Percentiles rank a stretch among this genome's conserved stretches.
Conservation (phyloP, 2,329 filamentous ascomycete species). For the Aspergillus candidus region DNA sequence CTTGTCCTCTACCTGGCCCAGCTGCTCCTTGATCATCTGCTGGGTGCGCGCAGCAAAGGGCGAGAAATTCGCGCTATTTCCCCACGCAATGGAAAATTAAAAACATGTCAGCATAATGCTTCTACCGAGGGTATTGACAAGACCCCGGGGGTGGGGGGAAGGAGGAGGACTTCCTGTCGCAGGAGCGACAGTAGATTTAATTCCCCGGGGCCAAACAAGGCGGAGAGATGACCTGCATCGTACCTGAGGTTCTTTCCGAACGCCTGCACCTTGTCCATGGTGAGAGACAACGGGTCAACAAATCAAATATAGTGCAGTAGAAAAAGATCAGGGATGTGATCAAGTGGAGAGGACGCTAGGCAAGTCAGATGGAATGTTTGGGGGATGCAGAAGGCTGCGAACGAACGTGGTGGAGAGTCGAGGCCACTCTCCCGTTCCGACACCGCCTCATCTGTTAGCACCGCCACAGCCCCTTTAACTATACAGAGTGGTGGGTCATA, state of each 20-base stretch:
- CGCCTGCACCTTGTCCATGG: conserved; percentile 64
- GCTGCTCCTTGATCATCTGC: conserved; percentile 96
- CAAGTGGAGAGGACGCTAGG: too few species aligned
- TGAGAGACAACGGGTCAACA: conserved; percentile 4
- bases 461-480: conserved; percentile 1
- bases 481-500: too few species aligned
- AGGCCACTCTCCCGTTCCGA: conserved; percentile 4
- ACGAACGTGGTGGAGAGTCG: conserved; percentile 3
- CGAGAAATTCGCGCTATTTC: conserved; percentile 71
- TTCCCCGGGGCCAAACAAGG: not conserved
- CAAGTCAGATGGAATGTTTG: too few species aligned
- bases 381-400: too few species aligned
- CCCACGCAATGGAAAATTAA: conserved; percentile 38
- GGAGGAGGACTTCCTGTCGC: not conserved
- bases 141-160: conserved; percentile 4
- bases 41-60: conserved; percentile 91
- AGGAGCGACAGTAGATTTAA: not conserved
- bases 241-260: conserved; percentile 67
- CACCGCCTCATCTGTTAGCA: conserved; percentile 6
- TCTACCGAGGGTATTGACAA: conserved; percentile 10
- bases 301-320: not conserved
- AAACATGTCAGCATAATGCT: conserved; percentile 25
- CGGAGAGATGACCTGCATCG: conserved; percentile 22
- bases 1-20: conserved; percentile 93
- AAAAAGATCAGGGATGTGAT: not conserved